These are phyloP conservation scores for Daldinia childiae DNA, from an alignment of 495 filamentous ascomycete genomes.

Conservation along the genomic window DNA sequence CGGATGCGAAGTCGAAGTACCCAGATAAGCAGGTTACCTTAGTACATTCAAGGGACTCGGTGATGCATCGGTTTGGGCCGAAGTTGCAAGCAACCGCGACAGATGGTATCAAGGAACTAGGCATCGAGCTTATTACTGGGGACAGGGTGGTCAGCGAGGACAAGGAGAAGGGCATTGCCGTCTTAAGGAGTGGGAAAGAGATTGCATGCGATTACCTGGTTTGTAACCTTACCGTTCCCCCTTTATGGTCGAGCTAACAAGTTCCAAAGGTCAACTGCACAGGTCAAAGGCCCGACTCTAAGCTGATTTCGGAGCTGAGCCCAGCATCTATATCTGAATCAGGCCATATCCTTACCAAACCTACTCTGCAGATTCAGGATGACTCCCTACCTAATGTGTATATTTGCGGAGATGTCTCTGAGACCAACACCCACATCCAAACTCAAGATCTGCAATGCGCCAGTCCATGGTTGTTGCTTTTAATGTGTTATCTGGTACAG, in stretches of 20 bases:
- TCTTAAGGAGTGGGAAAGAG: slow-evolving; percentile 45
- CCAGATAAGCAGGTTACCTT: slow-evolving; percentile 66
- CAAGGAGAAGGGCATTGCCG: slow-evolving; percentile 35
- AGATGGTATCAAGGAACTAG: slow-evolving; percentile 51
- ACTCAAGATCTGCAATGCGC: slow-evolving; percentile 60
- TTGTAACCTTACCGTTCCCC: neutral
- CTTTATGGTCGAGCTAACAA: slow-evolving; percentile 12
- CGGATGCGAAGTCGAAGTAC: slow-evolving; percentile 67
- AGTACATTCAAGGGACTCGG: slow-evolving; percentile 63
- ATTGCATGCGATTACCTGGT: slow-evolving; percentile 54
- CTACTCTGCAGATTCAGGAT: slow-evolving; percentile 66
- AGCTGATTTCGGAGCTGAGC: slow-evolving; percentile 54
- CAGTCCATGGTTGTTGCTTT: slow-evolving; percentile 63
- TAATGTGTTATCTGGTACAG: slow-evolving; percentile 63
- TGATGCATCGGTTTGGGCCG: slow-evolving; percentile 64
- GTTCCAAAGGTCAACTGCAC: slow-evolving; percentile 58
- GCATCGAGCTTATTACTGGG: slow-evolving; percentile 50
- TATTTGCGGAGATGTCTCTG: slow-evolving; percentile 69
- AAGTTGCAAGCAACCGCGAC: slow-evolving; percentile 58
- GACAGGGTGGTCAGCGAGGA: slow-evolving; percentile 28
- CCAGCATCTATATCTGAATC: slow-evolving; percentile 59
- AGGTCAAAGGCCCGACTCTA: slow-evolving; percentile 67
- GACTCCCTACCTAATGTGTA: slow-evolving; percentile 61
- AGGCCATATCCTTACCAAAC: slow-evolving; percentile 61
- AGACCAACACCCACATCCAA: slow-evolving; percentile 64